Evolutionary conservation across 139 green algal species (phyloP).

Genomic region (Coelastrella sp.): DNA sequence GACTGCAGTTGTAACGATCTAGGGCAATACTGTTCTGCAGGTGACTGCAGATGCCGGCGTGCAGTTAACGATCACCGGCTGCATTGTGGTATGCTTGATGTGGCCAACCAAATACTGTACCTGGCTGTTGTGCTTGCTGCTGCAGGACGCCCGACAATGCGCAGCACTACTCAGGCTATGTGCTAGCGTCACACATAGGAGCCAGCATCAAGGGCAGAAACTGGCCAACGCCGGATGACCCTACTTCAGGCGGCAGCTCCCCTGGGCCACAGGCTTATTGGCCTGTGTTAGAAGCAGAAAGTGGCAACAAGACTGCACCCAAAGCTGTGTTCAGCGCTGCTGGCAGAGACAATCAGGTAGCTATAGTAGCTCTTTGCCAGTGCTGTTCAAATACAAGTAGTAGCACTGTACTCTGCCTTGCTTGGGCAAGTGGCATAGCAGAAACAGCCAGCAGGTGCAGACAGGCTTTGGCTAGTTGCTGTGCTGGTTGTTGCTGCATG

Average conservation of each 20-base stretch:
- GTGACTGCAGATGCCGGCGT: too few species aligned
- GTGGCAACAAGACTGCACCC: not conserved
- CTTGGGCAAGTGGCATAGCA: too few species aligned
- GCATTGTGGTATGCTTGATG: too few species aligned
- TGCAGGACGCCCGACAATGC: not conserved
- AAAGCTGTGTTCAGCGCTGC: not conserved
- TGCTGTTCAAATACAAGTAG: too few species aligned
- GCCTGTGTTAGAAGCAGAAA: slow-evolving; percentile 3
- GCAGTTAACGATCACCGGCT: not conserved
- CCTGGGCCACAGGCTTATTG: slow-evolving; percentile 10
- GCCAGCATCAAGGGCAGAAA: slow-evolving; percentile 29
- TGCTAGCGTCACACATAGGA: slow-evolving; percentile 17
- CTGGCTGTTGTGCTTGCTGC: not conserved
- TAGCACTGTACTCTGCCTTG: too few species aligned
- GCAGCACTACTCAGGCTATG: not conserved
- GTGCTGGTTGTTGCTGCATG: too few species aligned
- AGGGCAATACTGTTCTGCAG: too few species aligned
- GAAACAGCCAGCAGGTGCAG: too few species aligned
- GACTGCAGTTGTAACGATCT: too few species aligned
- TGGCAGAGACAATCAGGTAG: not conserved
- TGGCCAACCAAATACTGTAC: too few species aligned
- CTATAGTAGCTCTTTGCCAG: not conserved
- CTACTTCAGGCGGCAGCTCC: not conserved
- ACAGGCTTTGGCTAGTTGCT: too few species aligned
- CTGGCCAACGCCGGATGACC: not conserved